These are phyloP conservation scores for Monosporascus sp. DNA, from an alignment of 2,329 filamentous ascomycete species.

Conservation along the genomic window DNA sequence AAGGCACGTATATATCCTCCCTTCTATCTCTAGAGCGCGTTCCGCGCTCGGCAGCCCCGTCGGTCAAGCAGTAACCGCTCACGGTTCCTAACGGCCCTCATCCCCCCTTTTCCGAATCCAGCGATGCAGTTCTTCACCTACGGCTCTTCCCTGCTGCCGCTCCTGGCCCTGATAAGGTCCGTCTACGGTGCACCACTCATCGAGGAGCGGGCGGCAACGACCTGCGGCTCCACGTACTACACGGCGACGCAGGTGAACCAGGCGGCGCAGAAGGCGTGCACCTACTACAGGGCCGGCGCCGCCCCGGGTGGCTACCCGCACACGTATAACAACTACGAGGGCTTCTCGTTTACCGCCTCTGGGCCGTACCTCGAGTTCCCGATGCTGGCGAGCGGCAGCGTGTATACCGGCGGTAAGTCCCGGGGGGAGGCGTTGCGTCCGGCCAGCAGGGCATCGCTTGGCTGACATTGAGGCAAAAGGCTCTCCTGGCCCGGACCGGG, in stretches of 20 bases:
- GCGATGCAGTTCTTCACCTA: slow-evolving; percentile 14
- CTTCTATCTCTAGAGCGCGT: not conserved
- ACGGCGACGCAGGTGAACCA: slow-evolving; percentile 40
- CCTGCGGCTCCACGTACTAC: slow-evolving; percentile 52
- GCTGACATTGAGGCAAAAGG: slow-evolving; percentile 29
- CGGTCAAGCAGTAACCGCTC: slow-evolving; percentile 1
- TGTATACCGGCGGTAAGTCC: slow-evolving; percentile 50
- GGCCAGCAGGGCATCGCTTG: too few species aligned
- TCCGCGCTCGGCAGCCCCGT: slow-evolving; percentile 1
- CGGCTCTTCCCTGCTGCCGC: slow-evolving; percentile 12
- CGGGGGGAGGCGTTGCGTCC: too few species aligned
- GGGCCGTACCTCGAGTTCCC: slow-evolving; percentile 63
- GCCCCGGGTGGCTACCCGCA: slow-evolving; percentile 56
- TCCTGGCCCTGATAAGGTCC: slow-evolving; percentile 17
- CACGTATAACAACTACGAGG: slow-evolving; percentile 57
- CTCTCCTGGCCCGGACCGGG: slow-evolving; percentile 61
- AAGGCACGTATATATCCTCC: not conserved
- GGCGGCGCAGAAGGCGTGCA: slow-evolving; percentile 47
- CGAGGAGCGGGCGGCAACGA: slow-evolving; percentile 39
- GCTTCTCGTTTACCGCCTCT: slow-evolving; percentile 51
- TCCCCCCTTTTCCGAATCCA: not conserved
- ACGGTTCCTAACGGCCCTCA: not conserved
- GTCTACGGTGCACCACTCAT: slow-evolving; percentile 21
- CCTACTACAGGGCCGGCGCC: slow-evolving; percentile 37
- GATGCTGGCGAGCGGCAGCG: slow-evolving; percentile 41